Conservation (phyloP, 352 stramenopile species). For the Pythium sukuiense region DNA sequence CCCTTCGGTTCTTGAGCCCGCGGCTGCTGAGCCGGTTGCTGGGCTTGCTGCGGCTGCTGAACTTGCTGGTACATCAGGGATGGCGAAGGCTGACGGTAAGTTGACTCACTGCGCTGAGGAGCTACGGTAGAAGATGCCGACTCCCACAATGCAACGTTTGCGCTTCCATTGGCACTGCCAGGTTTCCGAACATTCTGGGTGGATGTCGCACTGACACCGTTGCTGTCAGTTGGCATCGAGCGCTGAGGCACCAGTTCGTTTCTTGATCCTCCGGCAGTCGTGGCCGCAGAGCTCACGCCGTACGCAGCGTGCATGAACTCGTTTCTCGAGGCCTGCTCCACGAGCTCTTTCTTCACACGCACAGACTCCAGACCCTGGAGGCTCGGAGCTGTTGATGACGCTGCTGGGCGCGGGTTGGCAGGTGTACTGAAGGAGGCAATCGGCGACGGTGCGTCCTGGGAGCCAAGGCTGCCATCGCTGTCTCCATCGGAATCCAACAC, state of each 20-base stretch:
- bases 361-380: conserved; percentile 18
- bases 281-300: neutral
- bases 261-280: neutral
- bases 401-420: too few species aligned
- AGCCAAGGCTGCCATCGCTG: neutral
- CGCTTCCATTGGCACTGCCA: neutral
- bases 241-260: neutral
- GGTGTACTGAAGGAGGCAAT: neutral
- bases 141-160: neutral
- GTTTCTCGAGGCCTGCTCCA: conserved; percentile 18
- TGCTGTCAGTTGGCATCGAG: neutral
- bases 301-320: conserved; percentile 1
- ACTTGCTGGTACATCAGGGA: conserved; percentile 14
- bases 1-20: neutral
- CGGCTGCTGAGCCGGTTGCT: conserved; percentile 8
- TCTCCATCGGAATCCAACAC: conserved; percentile 1
- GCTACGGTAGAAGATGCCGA: neutral
- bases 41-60: conserved; percentile 19
- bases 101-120: neutral
- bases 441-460: conserved; percentile 5
- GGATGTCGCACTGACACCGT: neutral
- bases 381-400: neutral
- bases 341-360: conserved; percentile 21
- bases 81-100: conserved; percentile 13
- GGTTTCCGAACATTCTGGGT: conserved; percentile 2